A percentile compares a stretch with the other conserved stretches of the same genome.
Conservation (phyloP, 345 rosid genomes). For the Rhodomyrtus tomentosa region DNA sequence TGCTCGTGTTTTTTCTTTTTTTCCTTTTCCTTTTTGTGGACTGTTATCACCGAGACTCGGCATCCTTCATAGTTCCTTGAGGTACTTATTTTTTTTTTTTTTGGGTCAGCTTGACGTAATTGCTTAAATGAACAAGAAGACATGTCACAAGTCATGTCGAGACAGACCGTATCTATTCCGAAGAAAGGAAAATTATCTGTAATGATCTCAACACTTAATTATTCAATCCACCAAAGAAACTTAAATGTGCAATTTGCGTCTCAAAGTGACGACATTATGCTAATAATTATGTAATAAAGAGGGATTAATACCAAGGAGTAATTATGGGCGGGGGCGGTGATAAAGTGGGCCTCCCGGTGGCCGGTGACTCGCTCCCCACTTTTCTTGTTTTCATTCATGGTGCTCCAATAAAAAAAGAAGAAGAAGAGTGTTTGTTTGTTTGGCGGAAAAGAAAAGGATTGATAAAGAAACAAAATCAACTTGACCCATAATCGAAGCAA, state of each 20-base stretch:
- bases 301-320: neutral
- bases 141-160: fast-evolving
- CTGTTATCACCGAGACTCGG: neutral
- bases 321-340: neutral
- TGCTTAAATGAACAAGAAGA: neutral
- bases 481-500: neutral
- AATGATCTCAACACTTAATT: neutral
- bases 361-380: neutral
- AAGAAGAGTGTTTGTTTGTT: neutral
- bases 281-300: neutral
- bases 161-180: neutral
- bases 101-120: neutral
- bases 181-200: neutral
- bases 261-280: neutral
- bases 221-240: neutral
- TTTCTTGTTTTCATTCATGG: neutral
- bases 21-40: neutral
- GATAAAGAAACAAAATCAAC: neutral
- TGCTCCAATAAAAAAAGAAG: neutral
- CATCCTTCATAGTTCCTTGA: neutral
- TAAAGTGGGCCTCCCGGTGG: neutral
- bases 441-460: neutral
- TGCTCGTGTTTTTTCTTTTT: no score
- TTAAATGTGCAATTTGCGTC: neutral
- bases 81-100: neutral